Evolutionary conservation across 441 rosid genomes (phyloP).

Genomic region (Mallotus japonicus): DNA sequence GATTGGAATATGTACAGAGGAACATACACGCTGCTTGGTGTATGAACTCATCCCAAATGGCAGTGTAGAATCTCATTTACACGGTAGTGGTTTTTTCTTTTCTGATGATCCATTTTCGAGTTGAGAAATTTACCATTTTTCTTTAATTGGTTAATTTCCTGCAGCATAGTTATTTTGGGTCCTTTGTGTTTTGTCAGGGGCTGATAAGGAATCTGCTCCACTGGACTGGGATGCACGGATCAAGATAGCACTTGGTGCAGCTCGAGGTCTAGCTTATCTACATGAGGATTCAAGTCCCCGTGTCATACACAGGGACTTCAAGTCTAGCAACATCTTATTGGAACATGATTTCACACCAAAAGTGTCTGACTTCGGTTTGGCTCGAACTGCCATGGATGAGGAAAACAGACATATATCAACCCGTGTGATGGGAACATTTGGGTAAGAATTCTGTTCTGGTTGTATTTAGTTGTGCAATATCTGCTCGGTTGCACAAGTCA

Average conservation of each 20-base stretch:
- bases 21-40: slow-evolving; percentile 76
- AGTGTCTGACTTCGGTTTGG: slow-evolving; percentile 94
- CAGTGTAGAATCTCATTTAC: slow-evolving; percentile 95
- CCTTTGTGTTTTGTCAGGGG: slow-evolving; percentile 38
- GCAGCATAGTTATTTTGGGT: slow-evolving; percentile 9
- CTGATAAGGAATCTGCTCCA: slow-evolving; percentile 69
- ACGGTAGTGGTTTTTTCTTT: slow-evolving; percentile 46
- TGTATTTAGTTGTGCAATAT: slow-evolving; percentile 1
- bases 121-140: slow-evolving; percentile 1
- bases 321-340: slow-evolving; percentile 88
- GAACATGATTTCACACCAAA: slow-evolving; percentile 92
- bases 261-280: slow-evolving; percentile 86
- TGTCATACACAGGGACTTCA: slow-evolving; percentile 96
- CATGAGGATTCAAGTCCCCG: slow-evolving; percentile 97
- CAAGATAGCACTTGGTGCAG: slow-evolving; percentile 93
- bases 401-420: slow-evolving; percentile 85
- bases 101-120: not conserved
- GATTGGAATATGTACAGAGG: slow-evolving; percentile 93
- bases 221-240: slow-evolving; percentile 84
- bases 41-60: slow-evolving; percentile 96
- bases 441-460: slow-evolving; percentile 38
- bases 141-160: slow-evolving; percentile 1
- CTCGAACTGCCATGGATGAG: slow-evolving; percentile 90
- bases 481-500: not conserved
- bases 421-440: slow-evolving; percentile 99